Base-by-base conservation (phyloP, 176 grass and related monocot species). In the Poa annua region DNA sequence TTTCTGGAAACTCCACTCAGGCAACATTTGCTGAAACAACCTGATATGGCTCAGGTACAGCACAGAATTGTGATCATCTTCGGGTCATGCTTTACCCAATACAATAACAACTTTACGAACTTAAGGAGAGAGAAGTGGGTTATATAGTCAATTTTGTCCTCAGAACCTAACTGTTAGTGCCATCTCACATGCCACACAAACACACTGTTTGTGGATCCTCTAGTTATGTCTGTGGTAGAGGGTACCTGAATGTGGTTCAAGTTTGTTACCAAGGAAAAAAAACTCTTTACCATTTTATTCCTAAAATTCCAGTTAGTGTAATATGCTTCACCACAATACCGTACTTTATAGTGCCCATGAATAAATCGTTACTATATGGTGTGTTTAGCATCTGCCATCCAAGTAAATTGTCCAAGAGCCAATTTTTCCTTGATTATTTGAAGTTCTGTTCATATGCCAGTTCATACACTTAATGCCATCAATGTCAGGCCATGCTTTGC, bases 11-110 rank as follows among this genome's bases (percentile, higher is more conserved):
- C 42, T 16, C 22, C 69, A 72, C 22, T 72, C 24, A n/a, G 6
- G 24, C 69, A 72, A 72, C 42, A 71, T 71, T 71, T 71, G 11
- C n/a, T 26, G 68, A 71, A 71, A 25, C 38, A 48, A 22, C 41
- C 21, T 47, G 42, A 48, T 71, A 26, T 71, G 41, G 41, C 21
- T 71, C 41, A 16, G 41, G 6, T 42, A 26, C n/a, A 25, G 3
- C 26, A 25, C 41, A 16, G 0, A 32, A 33, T 63, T 63, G 60
- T 63, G 25, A 63, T 63, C 59, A 62, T 62, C 4, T 25, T 24
- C 11, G 24, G 41, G 25, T 7, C 13, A 71, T 6, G 14, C 68
- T 70, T 38, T 71, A 21, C 13, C 42, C 42, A 72, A 16, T 49
- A 72, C 41, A 49, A 15, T 47, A 72, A 29, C 15, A 49, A 8